A percentile compares a stretch with the other conserved stretches of the same genome.
Conservation (phyloP, 805 yeast genomes). For the Yarrowia keelungensis region DNA sequence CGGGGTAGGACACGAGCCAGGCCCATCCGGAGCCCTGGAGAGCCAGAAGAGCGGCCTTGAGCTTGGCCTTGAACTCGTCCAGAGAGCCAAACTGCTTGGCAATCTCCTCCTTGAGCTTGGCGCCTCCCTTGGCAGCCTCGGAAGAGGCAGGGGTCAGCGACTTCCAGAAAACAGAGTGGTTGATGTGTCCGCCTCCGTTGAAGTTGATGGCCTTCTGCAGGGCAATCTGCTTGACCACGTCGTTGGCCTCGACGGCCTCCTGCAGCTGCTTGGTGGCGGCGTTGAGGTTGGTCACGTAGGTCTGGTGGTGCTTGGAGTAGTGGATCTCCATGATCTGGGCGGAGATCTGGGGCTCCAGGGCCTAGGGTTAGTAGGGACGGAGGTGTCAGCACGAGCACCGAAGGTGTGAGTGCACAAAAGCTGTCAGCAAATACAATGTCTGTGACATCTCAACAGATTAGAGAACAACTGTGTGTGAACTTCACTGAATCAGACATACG, state of each 20-base stretch:
- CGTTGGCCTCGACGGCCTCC: slow-evolving; percentile 65
- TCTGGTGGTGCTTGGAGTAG: slow-evolving; percentile 87
- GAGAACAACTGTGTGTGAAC: too few relatives aligned
- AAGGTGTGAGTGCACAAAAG: too few relatives aligned
- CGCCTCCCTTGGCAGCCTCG: slow-evolving; percentile 59
- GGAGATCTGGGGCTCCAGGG: slow-evolving; percentile 44
- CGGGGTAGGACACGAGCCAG: slow-evolving; percentile 77
- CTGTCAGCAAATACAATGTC: too few relatives aligned
- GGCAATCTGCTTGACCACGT: slow-evolving; percentile 60
- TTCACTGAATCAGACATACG: too few relatives aligned
- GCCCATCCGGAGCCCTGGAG: slow-evolving; percentile 96
- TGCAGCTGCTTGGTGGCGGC: slow-evolving; percentile 72
- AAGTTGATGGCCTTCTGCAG: slow-evolving; percentile 79
- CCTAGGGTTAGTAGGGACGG: slow-evolving; percentile 29
- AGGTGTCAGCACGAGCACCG: too few relatives aligned
- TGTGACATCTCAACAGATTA: too few relatives aligned
- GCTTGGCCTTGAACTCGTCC: slow-evolving; percentile 65
- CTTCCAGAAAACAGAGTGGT: slow-evolving; percentile 86
- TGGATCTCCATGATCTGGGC: slow-evolving; percentile 53
- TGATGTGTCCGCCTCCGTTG: slow-evolving; percentile 89
- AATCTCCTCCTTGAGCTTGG: slow-evolving; percentile 63
- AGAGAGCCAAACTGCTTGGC: slow-evolving; percentile 70
- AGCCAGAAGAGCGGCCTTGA: slow-evolving; percentile 76
- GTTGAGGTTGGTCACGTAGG: slow-evolving; percentile 86
- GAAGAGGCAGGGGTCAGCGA: slow-evolving; percentile 78